These are phyloP conservation scores for Colletotrichum graminicola DNA, from an alignment of 2,329 filamentous ascomycete species.

Conservation along the genomic window DNA sequence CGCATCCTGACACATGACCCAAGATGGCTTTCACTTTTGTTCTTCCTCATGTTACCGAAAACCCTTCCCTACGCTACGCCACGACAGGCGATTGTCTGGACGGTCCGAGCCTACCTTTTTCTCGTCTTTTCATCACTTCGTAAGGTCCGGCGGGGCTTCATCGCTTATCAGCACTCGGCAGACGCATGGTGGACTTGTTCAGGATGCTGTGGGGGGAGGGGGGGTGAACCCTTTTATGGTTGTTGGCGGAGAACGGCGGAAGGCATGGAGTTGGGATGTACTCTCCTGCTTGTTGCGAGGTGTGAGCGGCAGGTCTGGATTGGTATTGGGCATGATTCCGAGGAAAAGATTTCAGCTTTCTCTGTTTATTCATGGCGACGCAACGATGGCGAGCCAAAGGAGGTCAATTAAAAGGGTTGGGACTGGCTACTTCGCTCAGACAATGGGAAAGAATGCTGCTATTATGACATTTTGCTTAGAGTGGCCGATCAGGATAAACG, in stretches of 20 bases:
- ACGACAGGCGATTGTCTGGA: constrained; percentile 29
- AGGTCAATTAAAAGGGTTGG: constrained; percentile 40
- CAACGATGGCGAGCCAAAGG: constrained; percentile 40
- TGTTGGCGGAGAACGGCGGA: constrained; percentile 22
- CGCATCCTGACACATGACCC: constrained; percentile 64
- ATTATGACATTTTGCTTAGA: constrained; percentile 28
- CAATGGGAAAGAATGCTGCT: constrained; percentile 37
- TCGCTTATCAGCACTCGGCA: constrained; percentile 31
- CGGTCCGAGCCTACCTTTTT: constrained; percentile 28
- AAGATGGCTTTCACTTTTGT: constrained; percentile 61
- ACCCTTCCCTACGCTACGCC: constrained; percentile 19
- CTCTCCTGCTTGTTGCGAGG: constrained; percentile 32
- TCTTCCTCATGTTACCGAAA: constrained; percentile 44
- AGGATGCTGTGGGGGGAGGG: constrained; percentile 1
- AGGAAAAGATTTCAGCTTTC: constrained; percentile 42
- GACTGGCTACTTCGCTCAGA: constrained; percentile 42
- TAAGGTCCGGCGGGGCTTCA: constrained; percentile 28
- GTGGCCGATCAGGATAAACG: constrained; percentile 27
- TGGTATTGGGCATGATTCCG: constrained; percentile 42
- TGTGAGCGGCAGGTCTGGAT: constrained; percentile 35
- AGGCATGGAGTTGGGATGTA: constrained; percentile 30
- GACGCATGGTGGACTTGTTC: constrained; percentile 31
- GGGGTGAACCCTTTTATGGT: constrained; percentile 19
- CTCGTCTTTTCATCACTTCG: constrained; percentile 39
- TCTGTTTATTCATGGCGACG: constrained; percentile 41